These are phyloP conservation scores for Backusella circina DNA, from an alignment of 192 early-diverging fungal species.

Conservation along the genomic window DNA sequence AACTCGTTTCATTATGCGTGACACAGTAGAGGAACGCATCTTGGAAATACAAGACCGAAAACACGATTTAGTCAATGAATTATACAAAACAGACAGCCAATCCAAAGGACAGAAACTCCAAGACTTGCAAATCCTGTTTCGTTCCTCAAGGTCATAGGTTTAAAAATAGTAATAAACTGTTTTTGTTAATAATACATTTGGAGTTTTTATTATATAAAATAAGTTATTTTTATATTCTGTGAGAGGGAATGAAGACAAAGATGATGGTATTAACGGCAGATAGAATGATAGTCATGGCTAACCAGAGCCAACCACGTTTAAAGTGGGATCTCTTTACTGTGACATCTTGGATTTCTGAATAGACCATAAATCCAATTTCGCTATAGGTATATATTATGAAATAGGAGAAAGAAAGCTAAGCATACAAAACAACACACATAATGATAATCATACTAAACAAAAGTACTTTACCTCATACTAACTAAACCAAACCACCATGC, in stretches of 20 bases:
- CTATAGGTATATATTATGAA: not conserved
- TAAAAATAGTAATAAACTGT: too few species aligned
- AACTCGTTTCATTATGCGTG: conserved; percentile 29
- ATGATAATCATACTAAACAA: not conserved
- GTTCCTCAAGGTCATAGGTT: conserved; percentile 5
- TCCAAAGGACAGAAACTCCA: conserved; percentile 37
- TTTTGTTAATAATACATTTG: not conserved
- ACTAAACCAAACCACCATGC: conserved; percentile 29
- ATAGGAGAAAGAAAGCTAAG: not conserved
- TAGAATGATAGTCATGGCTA: not conserved
- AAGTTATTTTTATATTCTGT: conserved; percentile 10
- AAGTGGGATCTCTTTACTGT: conserved; percentile 9
- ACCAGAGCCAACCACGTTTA: conserved; percentile 17
- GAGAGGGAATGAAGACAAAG: conserved; percentile 24
- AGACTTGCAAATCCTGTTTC: conserved; percentile 47
- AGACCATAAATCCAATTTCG: conserved; percentile 20
- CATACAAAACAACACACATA: not conserved
- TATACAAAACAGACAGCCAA: conserved; percentile 46
- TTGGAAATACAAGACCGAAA: conserved; percentile 52
- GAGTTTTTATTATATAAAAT: not conserved
- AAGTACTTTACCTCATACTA: conserved; percentile 28
- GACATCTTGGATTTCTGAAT: conserved; percentile 15
- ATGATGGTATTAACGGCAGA: conserved; percentile 14
- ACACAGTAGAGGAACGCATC: conserved; percentile 54
- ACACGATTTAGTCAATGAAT: conserved; percentile 42